Percentiles rank a stretch among this genome's conserved stretches.
phyloP scores from a whole-genome alignment of 2,329 filamentous ascomycete genomes.

The Diaporthe australafricana region DNA sequence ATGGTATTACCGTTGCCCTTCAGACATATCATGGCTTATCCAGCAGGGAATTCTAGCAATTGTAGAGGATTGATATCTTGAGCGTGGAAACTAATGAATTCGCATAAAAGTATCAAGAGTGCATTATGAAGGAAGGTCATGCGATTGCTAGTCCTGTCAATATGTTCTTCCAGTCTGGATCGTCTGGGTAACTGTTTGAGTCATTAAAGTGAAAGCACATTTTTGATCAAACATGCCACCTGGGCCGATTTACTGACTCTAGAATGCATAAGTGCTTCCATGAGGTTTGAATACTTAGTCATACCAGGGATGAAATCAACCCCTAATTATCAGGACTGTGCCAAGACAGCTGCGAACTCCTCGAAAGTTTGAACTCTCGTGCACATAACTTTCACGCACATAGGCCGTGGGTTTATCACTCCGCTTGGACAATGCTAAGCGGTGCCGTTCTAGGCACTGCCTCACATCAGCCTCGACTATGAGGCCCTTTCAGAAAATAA shows the following conservation, averaged over 20 bases:
- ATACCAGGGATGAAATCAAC: not conserved
- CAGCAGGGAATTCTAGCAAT: no score
- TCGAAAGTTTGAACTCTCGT: not conserved
- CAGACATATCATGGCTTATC: no score
- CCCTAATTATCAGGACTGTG: not conserved
- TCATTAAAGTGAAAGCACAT: no score
- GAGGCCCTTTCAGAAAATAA: not conserved
- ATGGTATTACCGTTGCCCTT: no score
- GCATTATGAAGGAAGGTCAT: no score
- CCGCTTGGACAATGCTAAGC: conserved; percentile 11
- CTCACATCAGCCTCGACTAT: not conserved
- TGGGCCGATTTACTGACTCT: no score
- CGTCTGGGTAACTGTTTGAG: not conserved
- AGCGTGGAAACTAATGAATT: no score
- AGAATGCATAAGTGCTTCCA: not conserved
- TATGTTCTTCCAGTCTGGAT: no score
- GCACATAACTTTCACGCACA: not conserved
- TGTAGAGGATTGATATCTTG: no score
- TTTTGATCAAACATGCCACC: not conserved
- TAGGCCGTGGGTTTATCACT: not conserved
- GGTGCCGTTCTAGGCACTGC: conserved; percentile 6
- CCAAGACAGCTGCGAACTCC: conserved; percentile 2
- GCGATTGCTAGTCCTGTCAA: not conserved
- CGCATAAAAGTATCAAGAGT: no score
- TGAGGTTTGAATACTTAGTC: not conserved